Evolutionary conservation across 495 filamentous ascomycete genomes (phyloP), one percentile per base, ranked within the genome.

Genomic region (Staphylotrichum tortipilum): DNA sequence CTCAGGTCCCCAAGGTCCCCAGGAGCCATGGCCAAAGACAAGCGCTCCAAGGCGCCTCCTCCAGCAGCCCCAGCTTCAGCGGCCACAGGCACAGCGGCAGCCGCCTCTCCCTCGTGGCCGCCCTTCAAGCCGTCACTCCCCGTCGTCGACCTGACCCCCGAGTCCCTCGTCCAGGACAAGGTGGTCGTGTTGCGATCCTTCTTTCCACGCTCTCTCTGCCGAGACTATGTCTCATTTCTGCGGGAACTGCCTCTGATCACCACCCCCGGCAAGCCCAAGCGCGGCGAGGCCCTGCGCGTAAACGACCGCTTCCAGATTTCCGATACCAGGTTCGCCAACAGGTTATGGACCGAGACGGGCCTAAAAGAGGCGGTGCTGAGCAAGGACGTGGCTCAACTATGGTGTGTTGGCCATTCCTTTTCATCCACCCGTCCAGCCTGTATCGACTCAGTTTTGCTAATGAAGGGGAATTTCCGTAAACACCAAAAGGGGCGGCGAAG

Each of bases 251-350:
- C 88, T 0, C 69, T 96, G 29, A 75, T 73, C 14, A 95, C 89
- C 0, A 95, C 90, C 0, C 88, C 88, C 0, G 85, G 82, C 0
- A 82, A 82, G 41, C 89, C 90, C 7, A 94, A 89, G 69, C 82
- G 80, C 54, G 90, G 87, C 37, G 82, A 94, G 35, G 91, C 91
- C 1, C 67, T 90, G 23, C 75, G 91, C 17, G 86, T 95, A 35
- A 97, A 97, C 63, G 91, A 96, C 61, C 82, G 91, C 24, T 92
- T 86, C 63, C 87, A 95, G 69, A 73, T 92, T 34, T 72, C 87
- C 29, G 91, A 97, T 68, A 63, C 74, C 23, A 61, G 44, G 8
- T 95, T 95, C 60, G 85, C 90, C 3, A 75, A 85, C 59, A 71
- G 73, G 47, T 60, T 95, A 22, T 97, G 86, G 86, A 67, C 66